These are phyloP conservation scores for Epichloe coenophiala DNA, from an alignment of 2,329 filamentous ascomycete species.

Conservation along the genomic window DNA sequence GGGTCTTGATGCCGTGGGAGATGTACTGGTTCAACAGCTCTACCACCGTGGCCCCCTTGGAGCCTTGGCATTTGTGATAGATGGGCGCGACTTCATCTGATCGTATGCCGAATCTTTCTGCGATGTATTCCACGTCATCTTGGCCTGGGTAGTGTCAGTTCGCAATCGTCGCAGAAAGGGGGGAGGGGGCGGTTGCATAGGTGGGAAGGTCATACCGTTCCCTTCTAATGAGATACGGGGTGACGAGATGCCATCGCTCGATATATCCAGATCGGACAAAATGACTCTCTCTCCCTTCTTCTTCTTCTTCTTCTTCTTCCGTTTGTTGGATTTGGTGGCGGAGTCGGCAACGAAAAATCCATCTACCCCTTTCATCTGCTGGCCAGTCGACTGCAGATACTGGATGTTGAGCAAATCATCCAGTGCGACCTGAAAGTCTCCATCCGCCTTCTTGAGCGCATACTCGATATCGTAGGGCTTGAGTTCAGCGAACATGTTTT, in stretches of 20 bases:
- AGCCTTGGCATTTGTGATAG: slow-evolving; percentile 25
- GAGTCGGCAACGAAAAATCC: slow-evolving; percentile 52
- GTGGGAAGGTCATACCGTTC: background rate
- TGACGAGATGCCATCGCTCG: slow-evolving; percentile 8
- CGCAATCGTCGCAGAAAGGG: background rate
- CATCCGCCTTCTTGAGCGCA: slow-evolving; percentile 52
- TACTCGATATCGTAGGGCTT: slow-evolving; percentile 52
- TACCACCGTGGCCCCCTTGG: slow-evolving; percentile 26
- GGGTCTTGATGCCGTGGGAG: slow-evolving; percentile 20
- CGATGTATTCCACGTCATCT: slow-evolving; percentile 30
- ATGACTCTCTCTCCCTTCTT: slow-evolving; percentile 18
- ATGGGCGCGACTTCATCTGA: slow-evolving; percentile 26
- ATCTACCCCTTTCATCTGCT: slow-evolving; percentile 62
- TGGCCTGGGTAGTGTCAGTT: slow-evolving; percentile 12
- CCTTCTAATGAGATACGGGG: slow-evolving; percentile 5
- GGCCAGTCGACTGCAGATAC: slow-evolving; percentile 56
- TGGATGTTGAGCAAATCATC: slow-evolving; percentile 71
- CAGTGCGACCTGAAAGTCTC: slow-evolving; percentile 56
- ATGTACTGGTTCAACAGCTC: slow-evolving; percentile 31
- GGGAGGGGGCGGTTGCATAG: too few species aligned
- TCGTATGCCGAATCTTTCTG: slow-evolving; percentile 28
- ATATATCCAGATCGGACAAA: slow-evolving; percentile 6
- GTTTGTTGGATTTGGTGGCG: slow-evolving; percentile 23
- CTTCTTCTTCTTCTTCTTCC: slow-evolving; percentile 17
- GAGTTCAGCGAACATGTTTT: slow-evolving; percentile 58